Conservation (phyloP, 208 protist genomes). For the Acanthamoeba lenticulata region DNA sequence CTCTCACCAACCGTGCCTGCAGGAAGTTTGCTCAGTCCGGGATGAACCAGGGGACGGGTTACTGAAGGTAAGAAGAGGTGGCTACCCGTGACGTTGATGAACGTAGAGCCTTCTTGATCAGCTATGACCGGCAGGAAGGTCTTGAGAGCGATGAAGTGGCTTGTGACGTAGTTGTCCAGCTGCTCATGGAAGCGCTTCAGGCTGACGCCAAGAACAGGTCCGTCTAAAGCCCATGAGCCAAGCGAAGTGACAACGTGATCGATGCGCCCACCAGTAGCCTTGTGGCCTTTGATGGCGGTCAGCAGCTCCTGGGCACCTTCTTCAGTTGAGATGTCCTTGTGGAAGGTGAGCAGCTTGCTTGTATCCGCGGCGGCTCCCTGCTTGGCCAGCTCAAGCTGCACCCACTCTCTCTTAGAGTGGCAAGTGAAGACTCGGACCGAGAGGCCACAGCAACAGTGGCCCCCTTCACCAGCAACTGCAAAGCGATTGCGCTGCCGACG, state of each 20-base stretch:
- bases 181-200: background rate
- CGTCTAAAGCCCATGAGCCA: background rate
- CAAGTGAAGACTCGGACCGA: background rate
- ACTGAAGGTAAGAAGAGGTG: too few species aligned
- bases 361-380: background rate
- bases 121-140: background rate
- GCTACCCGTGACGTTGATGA: too few species aligned
- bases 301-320: background rate
- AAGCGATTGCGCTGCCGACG: background rate
- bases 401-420: background rate
- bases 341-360: background rate
- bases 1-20: too few species aligned
- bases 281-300: background rate
- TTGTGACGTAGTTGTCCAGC: background rate
- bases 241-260: background rate
- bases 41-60: too few species aligned
- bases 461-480: background rate
- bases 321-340: background rate
- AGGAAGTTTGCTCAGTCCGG: too few species aligned
- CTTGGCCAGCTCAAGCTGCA: background rate
- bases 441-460: background rate
- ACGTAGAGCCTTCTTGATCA: too few species aligned
- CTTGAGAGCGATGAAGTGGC: background rate
- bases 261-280: background rate
- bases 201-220: background rate